phyloP scores from a whole-genome alignment of 106 monocot genomes.

The Dendrobium huoshanense region DNA sequence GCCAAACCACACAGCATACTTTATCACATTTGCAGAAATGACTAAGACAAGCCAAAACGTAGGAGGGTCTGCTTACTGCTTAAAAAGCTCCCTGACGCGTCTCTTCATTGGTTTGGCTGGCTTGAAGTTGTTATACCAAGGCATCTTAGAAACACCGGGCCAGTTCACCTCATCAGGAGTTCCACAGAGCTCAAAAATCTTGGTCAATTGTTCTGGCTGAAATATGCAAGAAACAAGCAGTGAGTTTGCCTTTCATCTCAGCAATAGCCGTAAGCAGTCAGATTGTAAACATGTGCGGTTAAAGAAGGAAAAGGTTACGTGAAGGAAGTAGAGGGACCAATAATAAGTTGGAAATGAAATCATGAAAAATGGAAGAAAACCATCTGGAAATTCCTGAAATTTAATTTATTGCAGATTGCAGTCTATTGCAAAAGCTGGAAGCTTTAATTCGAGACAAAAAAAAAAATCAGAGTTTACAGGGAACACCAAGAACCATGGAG shows the following conservation, averaged over 20 bases:
- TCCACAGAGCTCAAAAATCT: constrained; percentile 94
- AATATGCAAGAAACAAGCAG: constrained; percentile 20
- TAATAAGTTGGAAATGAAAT: too few species aligned
- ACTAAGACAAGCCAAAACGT: not conserved
- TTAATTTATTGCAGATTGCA: too few species aligned
- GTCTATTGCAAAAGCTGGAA: too few species aligned
- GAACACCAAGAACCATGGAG: too few species aligned
- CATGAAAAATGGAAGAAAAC: too few species aligned
- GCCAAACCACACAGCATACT: constrained; percentile 12
- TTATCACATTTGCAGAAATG: not conserved
- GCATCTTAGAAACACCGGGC: constrained; percentile 92
- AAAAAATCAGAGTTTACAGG: too few species aligned
- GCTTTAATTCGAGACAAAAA: too few species aligned
- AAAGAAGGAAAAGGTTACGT: too few species aligned
- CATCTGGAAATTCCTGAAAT: too few species aligned
- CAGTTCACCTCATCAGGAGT: constrained; percentile 92
- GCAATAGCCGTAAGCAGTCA: not conserved
- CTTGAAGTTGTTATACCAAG: constrained; percentile 92
- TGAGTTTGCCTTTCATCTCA: not conserved
- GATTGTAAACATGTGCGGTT: too few species aligned
- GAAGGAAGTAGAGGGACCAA: too few species aligned
- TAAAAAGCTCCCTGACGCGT: constrained; percentile 80
- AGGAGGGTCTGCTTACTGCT: constrained; percentile 45
- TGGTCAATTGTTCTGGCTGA: constrained; percentile 87
- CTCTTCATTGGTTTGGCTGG: constrained; percentile 73